Conservation (phyloP, 129 eudicot species). For the Flaveria bidentis region DNA sequence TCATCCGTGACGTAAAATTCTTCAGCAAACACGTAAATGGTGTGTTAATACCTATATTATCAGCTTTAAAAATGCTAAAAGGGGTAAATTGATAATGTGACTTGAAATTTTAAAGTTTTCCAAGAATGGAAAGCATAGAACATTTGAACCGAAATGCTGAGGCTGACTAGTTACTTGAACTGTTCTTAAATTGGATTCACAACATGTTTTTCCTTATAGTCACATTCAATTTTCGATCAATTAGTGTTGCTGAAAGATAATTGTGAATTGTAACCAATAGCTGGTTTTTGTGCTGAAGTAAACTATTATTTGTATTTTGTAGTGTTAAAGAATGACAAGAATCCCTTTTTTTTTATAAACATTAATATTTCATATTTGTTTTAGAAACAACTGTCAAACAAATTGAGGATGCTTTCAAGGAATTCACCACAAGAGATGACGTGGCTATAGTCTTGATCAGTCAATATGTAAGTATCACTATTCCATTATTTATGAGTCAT, state of each 20-base stretch:
- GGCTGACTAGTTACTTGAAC: background rate
- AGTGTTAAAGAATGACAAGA: background rate
- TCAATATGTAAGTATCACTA: constrained; percentile 73
- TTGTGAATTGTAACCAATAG: constrained; percentile 13
- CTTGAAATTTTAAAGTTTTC: background rate
- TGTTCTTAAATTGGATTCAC: background rate
- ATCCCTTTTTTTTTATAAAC: background rate
- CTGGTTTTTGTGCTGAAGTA: background rate
- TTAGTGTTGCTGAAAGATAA: background rate
- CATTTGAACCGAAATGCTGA: background rate
- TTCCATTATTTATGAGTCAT: constrained; percentile 5
- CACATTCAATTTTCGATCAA: background rate
- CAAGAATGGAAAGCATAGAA: background rate
- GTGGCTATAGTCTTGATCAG: constrained; percentile 91
- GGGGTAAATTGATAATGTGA: background rate
- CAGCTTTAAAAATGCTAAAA: background rate
- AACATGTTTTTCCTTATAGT: background rate
- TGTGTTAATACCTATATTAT: background rate
- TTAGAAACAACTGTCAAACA: constrained; percentile 88
- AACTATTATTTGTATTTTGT: background rate
- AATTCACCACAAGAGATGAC: constrained; percentile 93
- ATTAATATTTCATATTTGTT: constrained; percentile 32
- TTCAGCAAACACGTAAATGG: no score
- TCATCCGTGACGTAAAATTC: no score
- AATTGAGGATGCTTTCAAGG: constrained; percentile 94